phyloP scores from a whole-genome alignment of 176 grass and related monocot species.

The Olyra latifolia region DNA sequence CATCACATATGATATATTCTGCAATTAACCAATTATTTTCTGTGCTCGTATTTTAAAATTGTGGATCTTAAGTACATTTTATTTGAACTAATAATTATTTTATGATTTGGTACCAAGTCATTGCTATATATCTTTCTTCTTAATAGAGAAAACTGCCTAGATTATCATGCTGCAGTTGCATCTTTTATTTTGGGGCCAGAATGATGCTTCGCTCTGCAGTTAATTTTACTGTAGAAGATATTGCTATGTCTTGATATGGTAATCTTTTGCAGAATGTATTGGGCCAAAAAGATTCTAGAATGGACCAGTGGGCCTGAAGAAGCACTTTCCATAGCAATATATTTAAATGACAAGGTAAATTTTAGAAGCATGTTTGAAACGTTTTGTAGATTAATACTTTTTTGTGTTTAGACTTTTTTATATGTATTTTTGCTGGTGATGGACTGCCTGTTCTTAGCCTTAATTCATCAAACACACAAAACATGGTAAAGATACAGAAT shows the following conservation, averaged over 20 bases:
- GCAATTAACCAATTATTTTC: not conserved
- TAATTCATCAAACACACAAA: constrained; percentile 29
- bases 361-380: constrained; percentile 7
- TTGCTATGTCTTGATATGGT: constrained; percentile 20
- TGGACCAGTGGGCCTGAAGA: constrained; percentile 88
- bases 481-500: not conserved
- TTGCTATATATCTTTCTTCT: not conserved
- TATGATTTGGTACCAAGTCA: not conserved
- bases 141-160: not conserved
- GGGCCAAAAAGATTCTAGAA: constrained; percentile 97
- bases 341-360: constrained; percentile 93
- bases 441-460: not conserved
- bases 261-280: constrained; percentile 79
- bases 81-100: not conserved
- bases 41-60: not conserved
- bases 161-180: not conserved
- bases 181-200: not conserved
- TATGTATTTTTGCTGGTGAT: not conserved
- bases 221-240: not conserved
- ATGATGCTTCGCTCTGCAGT: constrained; percentile 13
- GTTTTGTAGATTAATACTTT: not conserved
- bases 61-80: not conserved
- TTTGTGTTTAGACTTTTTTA: not conserved
- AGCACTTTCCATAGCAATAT: constrained; percentile 79
- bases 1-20: not conserved